A percentile compares a stretch with the other conserved stretches of the same genome.
These are phyloP conservation scores for Pulveroboletus sp. DNA, from an alignment of 768 basidiomycete species.

Conservation along the genomic window DNA sequence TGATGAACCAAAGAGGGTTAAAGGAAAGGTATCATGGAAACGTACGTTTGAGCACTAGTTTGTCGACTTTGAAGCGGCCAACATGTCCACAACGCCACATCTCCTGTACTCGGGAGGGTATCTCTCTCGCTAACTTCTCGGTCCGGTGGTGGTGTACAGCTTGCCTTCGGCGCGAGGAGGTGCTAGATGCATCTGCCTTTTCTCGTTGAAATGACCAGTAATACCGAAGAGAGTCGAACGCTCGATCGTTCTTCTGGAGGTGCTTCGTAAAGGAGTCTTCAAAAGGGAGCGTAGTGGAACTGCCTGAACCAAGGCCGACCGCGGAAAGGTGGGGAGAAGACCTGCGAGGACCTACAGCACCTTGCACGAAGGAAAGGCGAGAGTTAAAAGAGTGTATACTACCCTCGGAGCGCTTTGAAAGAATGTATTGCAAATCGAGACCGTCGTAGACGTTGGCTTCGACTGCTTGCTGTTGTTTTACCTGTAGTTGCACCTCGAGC, in stretches of 20 bases:
- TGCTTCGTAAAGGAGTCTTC: slow-evolving; percentile 40
- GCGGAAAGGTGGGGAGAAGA: slow-evolving; percentile 28
- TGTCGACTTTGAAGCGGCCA: slow-evolving; percentile 61
- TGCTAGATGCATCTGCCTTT: slow-evolving; percentile 34
- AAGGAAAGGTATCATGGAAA: slow-evolving; percentile 23
- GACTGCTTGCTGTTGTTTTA: slow-evolving; percentile 13
- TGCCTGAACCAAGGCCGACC: slow-evolving; percentile 24
- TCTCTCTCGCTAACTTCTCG: slow-evolving; percentile 17
- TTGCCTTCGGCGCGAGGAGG: slow-evolving; percentile 24
- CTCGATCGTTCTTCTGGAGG: slow-evolving; percentile 36
- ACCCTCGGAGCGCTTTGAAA: slow-evolving; percentile 33
- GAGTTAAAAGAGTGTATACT: slow-evolving; percentile 30
- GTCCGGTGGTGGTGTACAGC: slow-evolving; percentile 8
- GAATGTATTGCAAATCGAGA: slow-evolving; percentile 43
- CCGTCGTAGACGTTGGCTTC: slow-evolving; percentile 26
- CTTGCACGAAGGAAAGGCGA: slow-evolving; percentile 17
- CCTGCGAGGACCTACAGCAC: background rate
- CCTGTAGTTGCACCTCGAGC: slow-evolving; percentile 39
- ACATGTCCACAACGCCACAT: slow-evolving; percentile 62
- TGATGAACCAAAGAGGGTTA: background rate
- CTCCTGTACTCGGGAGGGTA: slow-evolving; percentile 40
- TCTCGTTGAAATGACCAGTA: slow-evolving; percentile 62
- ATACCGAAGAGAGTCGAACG: slow-evolving; percentile 39
- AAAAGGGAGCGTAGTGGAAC: slow-evolving; percentile 29
- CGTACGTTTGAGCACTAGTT: slow-evolving; percentile 34